Evolutionary conservation across 805 yeast species (phyloP).

Genomic region (Candida berthetii): DNA sequence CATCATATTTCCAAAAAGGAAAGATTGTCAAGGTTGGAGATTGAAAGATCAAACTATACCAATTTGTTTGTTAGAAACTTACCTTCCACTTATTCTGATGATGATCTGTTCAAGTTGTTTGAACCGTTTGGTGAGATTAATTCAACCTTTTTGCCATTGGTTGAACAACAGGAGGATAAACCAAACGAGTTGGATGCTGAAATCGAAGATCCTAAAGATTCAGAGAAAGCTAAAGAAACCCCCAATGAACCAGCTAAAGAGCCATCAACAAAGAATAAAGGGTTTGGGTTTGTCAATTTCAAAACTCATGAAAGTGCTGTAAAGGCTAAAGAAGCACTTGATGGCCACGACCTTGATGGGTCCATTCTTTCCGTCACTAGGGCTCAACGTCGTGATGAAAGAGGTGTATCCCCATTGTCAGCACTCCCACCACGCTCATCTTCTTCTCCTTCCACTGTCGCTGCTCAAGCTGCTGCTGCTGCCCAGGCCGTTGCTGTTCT

Average conservation of each 20-base stretch:
- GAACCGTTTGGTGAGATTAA: conserved; percentile 42
- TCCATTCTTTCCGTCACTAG: conserved; percentile 29
- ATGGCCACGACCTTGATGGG: conserved; percentile 32
- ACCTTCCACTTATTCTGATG: conserved; percentile 30
- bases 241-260: neutral
- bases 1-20: conserved; percentile 59
- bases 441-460: neutral
- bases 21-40: conserved; percentile 38
- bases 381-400: conserved; percentile 37
- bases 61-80: conserved; percentile 46
- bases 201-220: neutral
- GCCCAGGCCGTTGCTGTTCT: neutral
- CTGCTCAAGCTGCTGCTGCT: neutral
- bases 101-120: conserved; percentile 36
- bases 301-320: conserved; percentile 39
- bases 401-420: conserved; percentile 3
- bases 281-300: conserved; percentile 50
- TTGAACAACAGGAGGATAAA: conserved; percentile 7
- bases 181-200: neutral
- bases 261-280: conserved; percentile 10
- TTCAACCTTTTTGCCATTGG: conserved; percentile 45
- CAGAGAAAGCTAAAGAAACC: neutral
- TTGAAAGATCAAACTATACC: conserved; percentile 38
- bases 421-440: neutral
- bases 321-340: conserved; percentile 38